Conservation (phyloP, 306 rosid genomes). For the Sesbania bispinosa region DNA sequence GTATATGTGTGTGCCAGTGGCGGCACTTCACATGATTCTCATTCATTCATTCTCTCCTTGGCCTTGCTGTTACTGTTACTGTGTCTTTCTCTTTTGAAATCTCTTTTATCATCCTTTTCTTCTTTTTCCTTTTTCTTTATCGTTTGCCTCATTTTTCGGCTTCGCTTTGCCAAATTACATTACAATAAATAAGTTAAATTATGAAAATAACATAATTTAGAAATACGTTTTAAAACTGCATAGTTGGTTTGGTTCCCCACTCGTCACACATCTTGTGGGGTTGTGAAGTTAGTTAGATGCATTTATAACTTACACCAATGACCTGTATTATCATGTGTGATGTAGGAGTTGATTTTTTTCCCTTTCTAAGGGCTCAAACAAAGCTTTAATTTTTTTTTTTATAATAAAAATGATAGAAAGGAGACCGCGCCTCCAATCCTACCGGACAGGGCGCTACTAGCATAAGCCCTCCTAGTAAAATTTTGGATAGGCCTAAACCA, state of each 20-base stretch:
- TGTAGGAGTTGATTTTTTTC: too few relatives aligned
- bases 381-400: too few relatives aligned
- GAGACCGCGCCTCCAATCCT: too few relatives aligned
- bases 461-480: too few relatives aligned
- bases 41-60: constrained; percentile 32
- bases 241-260: too few relatives aligned
- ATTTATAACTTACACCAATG: constrained; percentile 8
- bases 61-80: too few relatives aligned
- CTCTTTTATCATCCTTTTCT: constrained; percentile 38
- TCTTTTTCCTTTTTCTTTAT: constrained; percentile 13
- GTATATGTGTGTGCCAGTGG: neutral
- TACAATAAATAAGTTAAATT: neutral
- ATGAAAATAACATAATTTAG: neutral
- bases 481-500: too few relatives aligned
- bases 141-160: neutral
- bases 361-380: too few relatives aligned
- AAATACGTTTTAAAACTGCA: too few relatives aligned
- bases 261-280: constrained; percentile 1
- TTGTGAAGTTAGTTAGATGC: neutral
- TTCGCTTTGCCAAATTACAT: neutral
- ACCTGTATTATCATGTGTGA: neutral
- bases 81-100: constrained; percentile 1
- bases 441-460: too few relatives aligned
- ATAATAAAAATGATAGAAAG: too few relatives aligned
- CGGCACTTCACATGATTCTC: constrained; percentile 69